Evolutionary conservation across 768 basidiomycete species (phyloP), one percentile per base, ranked within the genome.

Genomic region (Serendipita sp.): DNA sequence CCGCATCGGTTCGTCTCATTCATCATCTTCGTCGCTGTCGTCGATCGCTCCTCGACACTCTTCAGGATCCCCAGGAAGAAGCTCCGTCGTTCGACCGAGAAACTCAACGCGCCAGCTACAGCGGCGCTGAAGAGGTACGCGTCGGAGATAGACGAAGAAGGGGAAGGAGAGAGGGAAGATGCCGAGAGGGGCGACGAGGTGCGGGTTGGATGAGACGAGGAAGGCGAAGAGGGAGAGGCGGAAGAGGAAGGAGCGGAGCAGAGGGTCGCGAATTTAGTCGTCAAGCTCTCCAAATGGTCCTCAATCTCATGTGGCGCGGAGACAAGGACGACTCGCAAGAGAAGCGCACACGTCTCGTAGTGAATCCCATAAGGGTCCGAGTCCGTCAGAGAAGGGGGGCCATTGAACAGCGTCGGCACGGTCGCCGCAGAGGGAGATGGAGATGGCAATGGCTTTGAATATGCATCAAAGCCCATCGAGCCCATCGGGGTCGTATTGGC

Each of bases 301-400:
- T 48, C 45, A n/a, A 28, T 48, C 26, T 48, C 45, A n/a, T n/a
- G 45, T 20, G 26, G 9, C 7, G 45, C 66, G 42, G 65, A 65
- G 61, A 65, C 69, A 58, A 41, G 48, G 60, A 42, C 68, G 63
- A 26, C 65, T 60, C 16, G 69, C 61, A 43, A 68, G 67, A 1
- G 69, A 69, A 48, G 76, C 72, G 30, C 17, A 24, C 53, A 58
- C 9, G 53, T 58, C 53, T 58, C 30, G 53, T 58, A 31, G 26
- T 58, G 53, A 24, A 58, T 58, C 26, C 33, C 26, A 24, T 26
- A 34, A 24, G 53, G 53, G 20, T 58, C 53, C 4, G 26, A n/a
- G 20, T 58, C 53, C 45, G n/a, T 48, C 45, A 20, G 20, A 28
- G 45, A 48, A 5, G 20, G 7, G 20, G 24, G 53, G 17, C n/a